Evolutionary conservation across 106 monocot genomes (phyloP), one percentile per base, ranked within the genome.

Genomic region (Narthecium ossifragum): DNA sequence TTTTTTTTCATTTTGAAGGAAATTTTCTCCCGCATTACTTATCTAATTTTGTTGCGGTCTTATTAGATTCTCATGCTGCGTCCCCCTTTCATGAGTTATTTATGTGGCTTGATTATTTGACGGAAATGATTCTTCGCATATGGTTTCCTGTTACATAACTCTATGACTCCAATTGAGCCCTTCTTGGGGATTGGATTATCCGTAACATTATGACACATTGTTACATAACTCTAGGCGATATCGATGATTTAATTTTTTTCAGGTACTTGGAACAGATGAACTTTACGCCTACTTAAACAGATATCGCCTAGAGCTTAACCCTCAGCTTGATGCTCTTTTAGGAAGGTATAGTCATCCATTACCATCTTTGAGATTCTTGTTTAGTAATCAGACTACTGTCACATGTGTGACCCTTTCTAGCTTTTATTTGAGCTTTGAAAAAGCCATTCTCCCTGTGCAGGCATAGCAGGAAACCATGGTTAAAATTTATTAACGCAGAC

Each of bases 251-350:
- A 18, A 68, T 12, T 17, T 54, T 37, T 59, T 26, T 1, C 68
- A 86, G 86, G 91, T 92, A 7, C 77, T 86, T 34, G 91, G 91
- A 55, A 92, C 91, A 38, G 91, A 92, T 72, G 83, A 77, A 24
- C 62, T 92, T 41, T 77, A 85, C 68, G 55, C 71, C 41, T 92
- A 86, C 60, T 63, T 92, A 31, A 92, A 71, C 65, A 86, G 86
- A 69, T 92, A 92, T 38, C 66, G 62, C 22, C 67, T 92, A 55
- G 83, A 86, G 59, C 91, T 86, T 63, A 79, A 92, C 61, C 86
- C 85, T 46, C 85, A 82, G 57, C 77, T 91, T 50, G 82, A 79
- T 51, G 82, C 82, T 26, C 79, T 91, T 68, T 78, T 85, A 27
- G 86, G 86, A 65, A 91, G 91, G 91, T 86, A 56, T 12, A 31